These are phyloP conservation scores for Boletus mariae DNA, from an alignment of 1,284 basidiomycete species.

Conservation along the genomic window DNA sequence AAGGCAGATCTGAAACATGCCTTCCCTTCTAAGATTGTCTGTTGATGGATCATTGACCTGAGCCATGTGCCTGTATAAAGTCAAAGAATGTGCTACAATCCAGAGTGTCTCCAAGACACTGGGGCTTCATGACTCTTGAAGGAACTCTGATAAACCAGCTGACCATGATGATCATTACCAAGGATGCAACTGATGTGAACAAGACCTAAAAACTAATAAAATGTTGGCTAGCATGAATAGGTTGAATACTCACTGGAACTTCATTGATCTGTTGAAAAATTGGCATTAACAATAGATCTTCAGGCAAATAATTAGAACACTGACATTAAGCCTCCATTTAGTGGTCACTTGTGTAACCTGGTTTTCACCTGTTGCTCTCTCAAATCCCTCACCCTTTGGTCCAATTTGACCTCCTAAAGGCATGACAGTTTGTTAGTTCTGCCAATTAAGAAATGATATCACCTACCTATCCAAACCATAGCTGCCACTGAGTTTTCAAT, in stretches of 20 bases:
- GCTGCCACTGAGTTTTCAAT: background rate
- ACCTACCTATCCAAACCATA: conserved; percentile 7
- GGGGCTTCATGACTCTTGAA: background rate
- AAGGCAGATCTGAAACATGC: conserved; percentile 13
- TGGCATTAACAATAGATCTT: background rate
- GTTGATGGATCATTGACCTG: background rate
- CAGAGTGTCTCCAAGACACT: conserved; percentile 14
- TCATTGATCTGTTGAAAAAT: conserved; percentile 4
- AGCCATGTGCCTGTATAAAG: conserved; percentile 1
- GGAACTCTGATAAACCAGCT: background rate
- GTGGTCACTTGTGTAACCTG: conserved; percentile 2
- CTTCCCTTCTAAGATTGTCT: conserved; percentile 2
- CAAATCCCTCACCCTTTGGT: conserved; percentile 7
- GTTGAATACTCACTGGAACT: conserved; percentile 4
- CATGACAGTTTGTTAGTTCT: background rate
- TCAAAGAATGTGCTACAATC: conserved; percentile 5
- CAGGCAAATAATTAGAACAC: background rate
- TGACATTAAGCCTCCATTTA: conserved; percentile 17
- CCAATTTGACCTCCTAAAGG: conserved; percentile 2
- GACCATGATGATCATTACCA: background rate
- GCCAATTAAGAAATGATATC: background rate
- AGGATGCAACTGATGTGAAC: conserved; percentile 9
- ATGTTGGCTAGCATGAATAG: too few relatives aligned
- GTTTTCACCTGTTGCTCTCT: background rate
- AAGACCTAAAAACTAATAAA: background rate